These are phyloP conservation scores for Pneumocystis murina DNA, from an alignment of 1,139 yeast species.

Conservation along the genomic window DNA sequence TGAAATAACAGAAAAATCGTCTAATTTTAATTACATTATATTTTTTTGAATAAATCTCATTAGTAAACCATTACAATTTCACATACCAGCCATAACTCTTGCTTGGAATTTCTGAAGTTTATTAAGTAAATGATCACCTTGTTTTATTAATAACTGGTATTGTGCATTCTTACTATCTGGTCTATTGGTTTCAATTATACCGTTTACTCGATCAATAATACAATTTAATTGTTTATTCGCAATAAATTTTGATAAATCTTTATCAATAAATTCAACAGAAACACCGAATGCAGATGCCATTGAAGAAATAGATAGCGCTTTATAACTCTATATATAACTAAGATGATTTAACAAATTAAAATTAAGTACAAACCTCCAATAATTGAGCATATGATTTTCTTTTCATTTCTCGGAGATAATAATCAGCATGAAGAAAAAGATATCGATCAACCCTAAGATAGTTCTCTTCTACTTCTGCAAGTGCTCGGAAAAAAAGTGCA, in stretches of 20 bases:
- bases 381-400: conserved; percentile 90
- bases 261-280: conserved; percentile 57
- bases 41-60: not conserved
- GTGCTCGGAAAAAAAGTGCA: conserved; percentile 58
- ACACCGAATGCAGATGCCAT: conserved; percentile 94
- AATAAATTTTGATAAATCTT: conserved; percentile 73
- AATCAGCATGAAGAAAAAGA: conserved; percentile 63
- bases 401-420: conserved; percentile 80
- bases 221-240: conserved; percentile 90
- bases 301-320: conserved; percentile 71
- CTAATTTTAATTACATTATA: not conserved
- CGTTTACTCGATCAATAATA: conserved; percentile 88
- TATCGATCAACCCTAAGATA: conserved; percentile 63
- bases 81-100: conserved; percentile 41
- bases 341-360: not conserved
- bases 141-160: conserved; percentile 74
- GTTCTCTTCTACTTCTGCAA: conserved; percentile 64
- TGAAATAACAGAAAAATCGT: not conserved
- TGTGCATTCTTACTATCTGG: conserved; percentile 94
- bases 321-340: conserved; percentile 40
- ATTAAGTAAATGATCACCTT: conserved; percentile 83
- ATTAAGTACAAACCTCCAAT: conserved; percentile 34
- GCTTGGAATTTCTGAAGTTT: conserved; percentile 95
- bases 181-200: conserved; percentile 87
- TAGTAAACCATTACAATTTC: not conserved